Evolutionary conservation across 2,329 filamentous ascomycete species (phyloP), one percentile per base, ranked within the genome.

Genomic region (Phaeosphaeriaceae sp.): DNA sequence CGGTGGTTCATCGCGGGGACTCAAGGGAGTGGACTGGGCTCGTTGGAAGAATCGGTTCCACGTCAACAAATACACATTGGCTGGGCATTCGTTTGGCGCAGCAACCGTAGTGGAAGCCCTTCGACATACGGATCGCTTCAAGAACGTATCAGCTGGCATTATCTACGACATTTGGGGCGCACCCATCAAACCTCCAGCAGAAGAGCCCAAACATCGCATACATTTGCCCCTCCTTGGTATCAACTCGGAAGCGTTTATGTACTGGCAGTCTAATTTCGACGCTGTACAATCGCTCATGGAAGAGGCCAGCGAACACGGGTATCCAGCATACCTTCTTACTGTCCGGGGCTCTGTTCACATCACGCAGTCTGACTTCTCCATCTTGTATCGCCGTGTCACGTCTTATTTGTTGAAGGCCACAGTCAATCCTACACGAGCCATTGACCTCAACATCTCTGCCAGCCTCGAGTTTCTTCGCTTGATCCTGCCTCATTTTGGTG

Each of bases 221-320:
- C 77, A 79, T 40, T 80, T 83, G 13, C 88, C 88, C 5, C 68
- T 90, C 7, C 79, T 91, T 6, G 85, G 84, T 2, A 86, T 91
- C 68, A 89, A 88, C 49, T 86, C 83, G 6, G 88, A 91, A 72
- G 88, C 87, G 0, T 90, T 90, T 76, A 89, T 89, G 81, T 88
- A 90, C 74, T 90, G 88, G 88, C 82, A 84, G 21, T 79, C 82
- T 2, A 91, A 90, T 60, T 89, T 88, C 67, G 77, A 85, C 42
- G 81, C 84, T 36, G 81, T 89, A 10, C 80, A 84, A 60, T 78
- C 80, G 0, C 77, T 90, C 17, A 85, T 86, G 70, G 76, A 82
- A 22, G 87, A 90, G 73, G 84, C 81, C 1, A 80, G 78, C 41
- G 79, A 80, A 10, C 78, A 81, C 9, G 80, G 80, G 11, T 76